phyloP scores from a whole-genome alignment of 2,329 filamentous ascomycete genomes.

The Botrytis paeoniae region DNA sequence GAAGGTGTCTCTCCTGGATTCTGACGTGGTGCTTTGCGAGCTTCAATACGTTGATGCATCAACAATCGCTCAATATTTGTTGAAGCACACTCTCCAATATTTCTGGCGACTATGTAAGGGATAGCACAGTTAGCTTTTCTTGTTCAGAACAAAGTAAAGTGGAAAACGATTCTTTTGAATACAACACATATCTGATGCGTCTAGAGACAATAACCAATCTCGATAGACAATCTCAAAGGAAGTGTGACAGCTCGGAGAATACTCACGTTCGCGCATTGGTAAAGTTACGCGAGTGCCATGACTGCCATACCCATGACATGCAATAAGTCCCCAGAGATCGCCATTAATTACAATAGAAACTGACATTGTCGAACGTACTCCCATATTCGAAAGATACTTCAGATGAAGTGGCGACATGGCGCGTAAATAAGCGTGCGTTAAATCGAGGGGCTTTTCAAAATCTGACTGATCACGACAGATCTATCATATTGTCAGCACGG shows the following conservation, averaged over 20 bases:
- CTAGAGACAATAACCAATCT: background rate
- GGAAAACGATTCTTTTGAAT: background rate
- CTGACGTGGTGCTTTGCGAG: conserved; percentile 21
- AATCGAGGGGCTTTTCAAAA: conserved; percentile 71
- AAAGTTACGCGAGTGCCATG: conserved; percentile 51
- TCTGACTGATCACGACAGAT: conserved; percentile 76
- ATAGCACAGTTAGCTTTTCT: background rate
- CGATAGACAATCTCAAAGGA: background rate
- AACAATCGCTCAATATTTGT: conserved; percentile 26
- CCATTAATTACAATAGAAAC: conserved; percentile 85
- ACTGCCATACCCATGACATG: conserved; percentile 76
- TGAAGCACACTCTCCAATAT: conserved; percentile 51
- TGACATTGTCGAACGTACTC: conserved; percentile 87
- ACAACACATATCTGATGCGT: background rate
- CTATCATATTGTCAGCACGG: conserved; percentile 1
- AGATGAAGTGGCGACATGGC: conserved; percentile 90
- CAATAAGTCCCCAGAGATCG: conserved; percentile 84
- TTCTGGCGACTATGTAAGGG: conserved; percentile 61
- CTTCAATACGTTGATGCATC: conserved; percentile 21
- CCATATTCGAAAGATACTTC: conserved; percentile 86
- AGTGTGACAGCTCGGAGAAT: background rate
- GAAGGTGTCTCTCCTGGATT: conserved; percentile 22
- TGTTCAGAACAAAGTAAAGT: background rate
- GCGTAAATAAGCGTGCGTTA: conserved; percentile 68
- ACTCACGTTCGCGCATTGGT: conserved; percentile 53